phyloP scores from a whole-genome alignment of 495 filamentous ascomycete species.

The Rhizodiscina lignyota region DNA sequence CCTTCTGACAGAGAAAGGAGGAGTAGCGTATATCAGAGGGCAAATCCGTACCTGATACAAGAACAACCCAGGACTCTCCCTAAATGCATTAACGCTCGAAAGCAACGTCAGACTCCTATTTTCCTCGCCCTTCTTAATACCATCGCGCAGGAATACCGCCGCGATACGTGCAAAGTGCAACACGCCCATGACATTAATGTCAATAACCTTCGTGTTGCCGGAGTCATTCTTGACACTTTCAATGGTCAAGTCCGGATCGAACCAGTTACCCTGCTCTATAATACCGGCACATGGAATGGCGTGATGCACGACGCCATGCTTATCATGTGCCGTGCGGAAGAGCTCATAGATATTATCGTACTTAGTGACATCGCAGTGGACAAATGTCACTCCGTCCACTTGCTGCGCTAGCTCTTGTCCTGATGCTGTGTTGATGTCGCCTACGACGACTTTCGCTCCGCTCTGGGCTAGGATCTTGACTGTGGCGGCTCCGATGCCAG shows the following conservation, averaged over 20 bases:
- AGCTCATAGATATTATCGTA: neutral
- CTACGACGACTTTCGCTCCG: constrained; percentile 14
- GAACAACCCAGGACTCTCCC: neutral
- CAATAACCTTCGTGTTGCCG: neutral
- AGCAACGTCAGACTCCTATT: neutral
- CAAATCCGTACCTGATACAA: neutral
- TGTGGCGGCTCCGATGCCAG: constrained; percentile 18
- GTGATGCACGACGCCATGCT: neutral
- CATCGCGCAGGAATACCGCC: neutral
- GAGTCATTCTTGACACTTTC: neutral
- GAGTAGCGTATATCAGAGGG: too few species aligned
- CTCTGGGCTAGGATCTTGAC: constrained; percentile 7
- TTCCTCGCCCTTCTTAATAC: neutral
- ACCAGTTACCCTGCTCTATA: neutral
- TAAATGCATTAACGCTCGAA: neutral
- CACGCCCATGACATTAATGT: neutral
- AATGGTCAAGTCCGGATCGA: neutral
- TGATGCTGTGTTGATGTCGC: constrained; percentile 6
- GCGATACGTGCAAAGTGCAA: neutral
- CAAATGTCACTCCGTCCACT: too few species aligned
- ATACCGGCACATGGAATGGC: neutral
- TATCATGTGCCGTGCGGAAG: neutral
- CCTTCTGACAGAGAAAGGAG: too few species aligned
- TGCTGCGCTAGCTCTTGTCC: neutral
- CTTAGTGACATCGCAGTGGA: neutral